Evolutionary conservation across 768 basidiomycete species (phyloP).

Genomic region (Naematelia aurantialba): DNA sequence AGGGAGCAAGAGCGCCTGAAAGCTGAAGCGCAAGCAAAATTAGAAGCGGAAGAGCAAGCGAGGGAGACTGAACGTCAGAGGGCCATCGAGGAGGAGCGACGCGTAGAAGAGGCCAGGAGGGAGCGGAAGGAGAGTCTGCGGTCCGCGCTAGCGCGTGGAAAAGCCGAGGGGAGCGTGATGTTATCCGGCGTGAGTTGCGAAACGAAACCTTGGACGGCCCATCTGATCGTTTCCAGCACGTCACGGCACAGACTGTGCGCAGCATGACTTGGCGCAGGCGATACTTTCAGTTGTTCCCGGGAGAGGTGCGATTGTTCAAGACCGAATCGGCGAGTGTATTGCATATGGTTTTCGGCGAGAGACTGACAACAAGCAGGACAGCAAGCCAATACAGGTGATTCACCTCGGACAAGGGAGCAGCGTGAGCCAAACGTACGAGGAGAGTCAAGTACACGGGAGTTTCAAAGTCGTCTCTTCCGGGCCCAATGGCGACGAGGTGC

Average conservation of each 20-base stretch:
- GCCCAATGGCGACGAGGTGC: conserved; percentile 26
- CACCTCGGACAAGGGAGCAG: conserved; percentile 11
- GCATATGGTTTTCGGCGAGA: not conserved
- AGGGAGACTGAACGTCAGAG: conserved; percentile 9
- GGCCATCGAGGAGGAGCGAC: conserved; percentile 10
- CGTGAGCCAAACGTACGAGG: conserved; percentile 36
- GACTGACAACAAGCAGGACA: conserved; percentile 22
- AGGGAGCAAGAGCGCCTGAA: conserved; percentile 2
- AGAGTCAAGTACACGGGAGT: conserved; percentile 41
- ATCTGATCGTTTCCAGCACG: conserved; percentile 20
- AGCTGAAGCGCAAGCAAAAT: not conserved
- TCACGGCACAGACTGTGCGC: conserved; percentile 39
- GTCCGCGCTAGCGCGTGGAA: conserved; percentile 19
- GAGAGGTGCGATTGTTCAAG: conserved; percentile 36
- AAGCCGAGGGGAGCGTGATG: conserved; percentile 32
- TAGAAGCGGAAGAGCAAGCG: conserved; percentile 14
- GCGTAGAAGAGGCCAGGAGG: conserved; percentile 11
- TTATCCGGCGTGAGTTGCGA: conserved; percentile 41
- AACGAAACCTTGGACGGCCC: not conserved
- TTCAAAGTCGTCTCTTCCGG: conserved; percentile 35
- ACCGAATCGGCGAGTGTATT: conserved; percentile 27
- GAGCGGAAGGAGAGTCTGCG: conserved; percentile 15
- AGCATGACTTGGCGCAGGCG: conserved; percentile 38
- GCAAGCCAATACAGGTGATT: conserved; percentile 32
- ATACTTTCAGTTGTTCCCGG: conserved; percentile 29